A percentile compares a stretch with the other conserved stretches of the same genome.
phyloP scores from a whole-genome alignment of 2,329 filamentous ascomycete genomes.

The Pezicula rhizophila region DNA sequence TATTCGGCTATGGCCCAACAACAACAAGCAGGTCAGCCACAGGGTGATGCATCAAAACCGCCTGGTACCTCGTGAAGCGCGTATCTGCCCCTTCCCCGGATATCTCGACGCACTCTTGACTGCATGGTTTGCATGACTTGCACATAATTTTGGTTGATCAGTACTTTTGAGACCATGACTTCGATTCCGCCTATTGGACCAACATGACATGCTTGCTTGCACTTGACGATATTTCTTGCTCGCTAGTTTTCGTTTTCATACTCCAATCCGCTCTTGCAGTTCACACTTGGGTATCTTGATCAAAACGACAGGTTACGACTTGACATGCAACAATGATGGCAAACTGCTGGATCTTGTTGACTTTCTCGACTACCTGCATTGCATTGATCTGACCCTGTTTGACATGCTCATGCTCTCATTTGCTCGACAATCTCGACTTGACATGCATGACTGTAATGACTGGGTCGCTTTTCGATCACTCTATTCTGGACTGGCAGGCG shows the following conservation, averaged over 20 bases:
- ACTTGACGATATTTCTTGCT: constrained; percentile 19
- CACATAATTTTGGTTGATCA: constrained; percentile 21
- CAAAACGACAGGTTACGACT: constrained; percentile 9
- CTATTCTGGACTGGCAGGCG: neutral
- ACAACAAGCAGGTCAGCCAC: constrained; percentile 30
- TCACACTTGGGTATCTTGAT: constrained; percentile 3
- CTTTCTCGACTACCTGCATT: constrained; percentile 13
- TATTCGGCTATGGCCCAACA: constrained; percentile 62
- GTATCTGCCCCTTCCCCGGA: constrained; percentile 17
- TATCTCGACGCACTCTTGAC: constrained; percentile 22
- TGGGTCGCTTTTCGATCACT: neutral
- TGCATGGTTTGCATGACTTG: constrained; percentile 27
- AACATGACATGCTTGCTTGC: constrained; percentile 27
- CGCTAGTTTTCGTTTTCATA: constrained; percentile 16
- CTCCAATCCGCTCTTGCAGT: constrained; percentile 11
- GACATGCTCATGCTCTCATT: constrained; percentile 17
- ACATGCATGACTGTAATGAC: constrained; percentile 16
- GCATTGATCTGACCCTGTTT: constrained; percentile 21
- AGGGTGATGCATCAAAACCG: constrained; percentile 32
- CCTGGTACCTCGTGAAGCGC: constrained; percentile 31
- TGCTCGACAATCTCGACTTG: constrained; percentile 8
- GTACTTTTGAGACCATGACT: constrained; percentile 27
- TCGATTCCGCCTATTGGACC: constrained; percentile 22
- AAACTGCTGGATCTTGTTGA: constrained; percentile 4
- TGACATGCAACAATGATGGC: constrained; percentile 12